Base-by-base conservation (phyloP, 257 asterid species). In the Solanum pimpinellifolium region DNA sequence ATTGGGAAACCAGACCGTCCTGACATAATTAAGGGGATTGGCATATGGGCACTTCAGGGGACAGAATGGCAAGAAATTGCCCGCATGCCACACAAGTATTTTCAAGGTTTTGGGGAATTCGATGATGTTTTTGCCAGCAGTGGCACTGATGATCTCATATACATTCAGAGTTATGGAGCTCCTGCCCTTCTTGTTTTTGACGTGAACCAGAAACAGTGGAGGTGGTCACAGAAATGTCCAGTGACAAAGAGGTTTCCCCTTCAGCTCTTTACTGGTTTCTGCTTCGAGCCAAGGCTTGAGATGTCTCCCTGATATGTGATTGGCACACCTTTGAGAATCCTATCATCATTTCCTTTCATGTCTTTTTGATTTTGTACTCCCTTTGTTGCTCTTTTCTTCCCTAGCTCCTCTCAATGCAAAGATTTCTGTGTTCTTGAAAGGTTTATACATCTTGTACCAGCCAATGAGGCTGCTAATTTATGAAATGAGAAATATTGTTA, bases 91-190 rank as follows among this genome's bases (percentile, higher is more conserved):
- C 99, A 95, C 10, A 95, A 90, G 89, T 90, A 76, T 70, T 97
- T 96, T 73, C 99, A 97, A 88, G 99, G 99, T 25, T 97, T 97
- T 73, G 99, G 99, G 5, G 99, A 97, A 91, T 88, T 96, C 23
- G 98, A 97, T 65, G 99, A 97, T 65, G 99, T 97, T 56, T 97
- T 97, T 83, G 98, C 98, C 14, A 95, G 99, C 91, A 92, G 99
- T 25, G 99, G 99, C 44, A 92, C 93, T 0, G 97, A 93, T n/a
- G 96, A 93, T 60, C 92, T 96, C 56, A 87, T 97, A 33, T 97
- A 97, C 87, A 97, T 97, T 37, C 99, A 97, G 91, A 96, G 99
- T 60, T 97, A 93, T 25, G 99, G 99, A 10, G 94, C 94, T 5
- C 96, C 99, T 0, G 90, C 96, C 1, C 99, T 97, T 76, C 98